These are phyloP conservation scores for Amylostereum areolatum DNA, from an alignment of 1,284 basidiomycete genomes.

Conservation along the genomic window DNA sequence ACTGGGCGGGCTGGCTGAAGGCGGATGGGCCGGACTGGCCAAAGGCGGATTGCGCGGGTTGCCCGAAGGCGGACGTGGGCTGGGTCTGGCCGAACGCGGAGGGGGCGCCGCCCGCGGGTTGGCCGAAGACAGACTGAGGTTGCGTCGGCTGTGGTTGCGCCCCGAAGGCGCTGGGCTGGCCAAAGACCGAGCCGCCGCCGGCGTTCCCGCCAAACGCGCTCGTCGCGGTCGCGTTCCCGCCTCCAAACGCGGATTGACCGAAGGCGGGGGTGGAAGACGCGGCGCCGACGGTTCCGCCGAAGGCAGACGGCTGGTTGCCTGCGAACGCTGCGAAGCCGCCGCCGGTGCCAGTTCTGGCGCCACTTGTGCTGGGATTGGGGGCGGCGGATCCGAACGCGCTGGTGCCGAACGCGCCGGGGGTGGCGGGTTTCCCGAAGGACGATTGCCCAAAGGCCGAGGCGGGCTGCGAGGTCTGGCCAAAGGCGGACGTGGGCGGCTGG, in stretches of 20 bases:
- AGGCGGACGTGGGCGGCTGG: slow-evolving; percentile 19
- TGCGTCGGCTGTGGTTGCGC: slow-evolving; percentile 4
- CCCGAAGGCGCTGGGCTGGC: slow-evolving; percentile 19
- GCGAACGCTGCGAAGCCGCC: slow-evolving; percentile 30
- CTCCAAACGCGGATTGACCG: slow-evolving; percentile 12
- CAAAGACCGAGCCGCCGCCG: slow-evolving; percentile 21
- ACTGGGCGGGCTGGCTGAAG: slow-evolving; percentile 17
- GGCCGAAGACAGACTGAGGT: slow-evolving; percentile 6
- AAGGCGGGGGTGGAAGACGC: slow-evolving; percentile 7
- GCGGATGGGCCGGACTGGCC: slow-evolving; percentile 14
- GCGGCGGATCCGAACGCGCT: slow-evolving; percentile 15
- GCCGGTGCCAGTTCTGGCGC: slow-evolving; percentile 14
- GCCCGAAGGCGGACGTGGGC: slow-evolving; percentile 18
- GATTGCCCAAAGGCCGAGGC: slow-evolving; percentile 24
- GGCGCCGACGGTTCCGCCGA: slow-evolving; percentile 15
- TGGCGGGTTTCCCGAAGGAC: slow-evolving; percentile 12
- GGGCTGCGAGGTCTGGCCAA: slow-evolving; percentile 24
- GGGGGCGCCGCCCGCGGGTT: not conserved
- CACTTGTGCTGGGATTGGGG: slow-evolving; percentile 15
- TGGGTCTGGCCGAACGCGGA: slow-evolving; percentile 19
- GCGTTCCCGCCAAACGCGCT: too few relatives aligned
- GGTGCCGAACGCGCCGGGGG: slow-evolving; percentile 2
- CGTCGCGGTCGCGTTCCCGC: too few relatives aligned
- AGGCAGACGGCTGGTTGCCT: slow-evolving; percentile 23
- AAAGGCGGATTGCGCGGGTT: slow-evolving; percentile 14